Evolutionary conservation across 257 asterid species (phyloP), one percentile per base, ranked within the genome.

Genomic region (Cruciata laevipes): DNA sequence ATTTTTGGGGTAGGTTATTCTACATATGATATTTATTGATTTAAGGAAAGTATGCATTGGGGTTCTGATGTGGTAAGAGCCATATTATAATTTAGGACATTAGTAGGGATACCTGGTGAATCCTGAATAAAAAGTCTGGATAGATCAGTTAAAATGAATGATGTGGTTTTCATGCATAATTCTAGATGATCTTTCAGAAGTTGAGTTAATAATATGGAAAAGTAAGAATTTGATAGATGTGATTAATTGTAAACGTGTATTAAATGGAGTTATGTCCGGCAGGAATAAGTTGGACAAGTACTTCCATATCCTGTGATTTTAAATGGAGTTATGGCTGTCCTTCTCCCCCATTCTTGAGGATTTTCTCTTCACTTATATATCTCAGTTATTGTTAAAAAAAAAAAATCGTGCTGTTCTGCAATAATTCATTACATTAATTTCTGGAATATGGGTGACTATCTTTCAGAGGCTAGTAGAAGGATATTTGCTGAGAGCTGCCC

Each of bases 401-500:
- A 27, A 27, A 27, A 2, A 1, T 27, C 30, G 2, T 27, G 24
- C n/a, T 27, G 11, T 70, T 14, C 18, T 10, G 49, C 18, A 32
- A 33, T 14, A 49, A 35, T 38, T 40, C 8, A 47, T 47, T 17
- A 14, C 14, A 25, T 3, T 56, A 17, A 47, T 47, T 47, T 47
- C 55, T 47, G 55, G 2, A 47, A 13, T 59, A 40, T 65, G 18
- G 69, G 18, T 63, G 33, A 24, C 25, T 7, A 33, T 61, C 17
- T 18, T 88, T 88, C 97, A 94, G 99, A 88, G 74, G 77, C 77
- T 94, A 76, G 96, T 94, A 30, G 95, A 94, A 83, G 99, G 97
- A 67, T 94, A 94, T 83, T 74, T 94, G 90, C 99, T 94, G 44
- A 84, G 99, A 88, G 99, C 99, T 80, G 84, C 96, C 65, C 95